Base-by-base conservation (phyloP, 1,139 yeast species). In the Kurtzmaniella quercitrusa region DNA sequence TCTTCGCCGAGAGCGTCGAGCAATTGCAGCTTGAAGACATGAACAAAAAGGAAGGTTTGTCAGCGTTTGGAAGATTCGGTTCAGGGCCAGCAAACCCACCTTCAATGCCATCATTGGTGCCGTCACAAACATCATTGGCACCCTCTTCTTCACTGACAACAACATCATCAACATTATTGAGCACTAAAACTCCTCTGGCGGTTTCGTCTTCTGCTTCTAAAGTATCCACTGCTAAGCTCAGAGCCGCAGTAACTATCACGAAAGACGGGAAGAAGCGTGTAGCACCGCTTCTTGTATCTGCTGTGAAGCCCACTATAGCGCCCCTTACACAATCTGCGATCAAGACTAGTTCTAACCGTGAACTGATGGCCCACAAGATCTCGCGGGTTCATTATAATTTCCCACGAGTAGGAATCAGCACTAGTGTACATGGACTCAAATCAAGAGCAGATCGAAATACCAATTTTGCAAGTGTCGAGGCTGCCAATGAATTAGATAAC, bases 251-350 rank as follows among this genome's bases (percentile, higher is more conserved):
- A 2, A 77, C 86, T 2, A 70, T 83, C 17, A 82, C 85, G 7
- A 86, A 85, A 55, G 79, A 85, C 38, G 98, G 98, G 12, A 85
- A 82, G 57, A 90, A 90, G 54, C 69, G 97, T 50, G 93, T 93
- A 2, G 81, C 95, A 0, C 98, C 98, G 1, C 73, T 83, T 44
- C 66, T 91, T n/a, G 75, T 91, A 1, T 78, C 91, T 0, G 60
- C 77, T 1, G 66, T 40, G n/a, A 40, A 38, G 24, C 43, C 81
- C 1, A 53, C 73, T 11, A 54, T 65, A 11, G 50, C 68, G 4
- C 48, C 64, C 10, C 41, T 53, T 10, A 12, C 40, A 5, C 38
- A 44, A 11, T 18, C 45, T 9, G 39, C 37, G 3, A 23, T 16
- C 29, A 46, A 18, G 34, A 29, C 47, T n/a, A 39, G 25, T 19